phyloP scores from a whole-genome alignment of 345 rosid genomes.

The Dipteronia dyeriana region DNA sequence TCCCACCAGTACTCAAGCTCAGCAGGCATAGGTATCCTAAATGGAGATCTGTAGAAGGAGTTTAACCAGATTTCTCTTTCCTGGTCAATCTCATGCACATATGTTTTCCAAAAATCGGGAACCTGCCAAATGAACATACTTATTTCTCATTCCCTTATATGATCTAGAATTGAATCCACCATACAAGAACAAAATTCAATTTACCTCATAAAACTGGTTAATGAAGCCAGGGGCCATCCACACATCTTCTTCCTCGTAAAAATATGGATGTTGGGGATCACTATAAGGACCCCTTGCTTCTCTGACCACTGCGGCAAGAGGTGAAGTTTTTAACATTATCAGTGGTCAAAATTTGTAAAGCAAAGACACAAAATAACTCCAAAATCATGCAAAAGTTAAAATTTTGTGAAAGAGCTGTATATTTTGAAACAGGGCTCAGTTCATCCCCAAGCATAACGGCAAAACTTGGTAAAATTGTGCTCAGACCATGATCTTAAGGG shows the following conservation, averaged over 20 bases:
- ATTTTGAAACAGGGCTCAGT: background rate
- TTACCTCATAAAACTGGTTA: slow-evolving; percentile 83
- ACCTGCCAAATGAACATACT: slow-evolving; percentile 49
- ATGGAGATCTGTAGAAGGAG: slow-evolving; percentile 88
- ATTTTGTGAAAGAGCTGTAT: background rate
- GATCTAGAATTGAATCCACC: slow-evolving; percentile 10
- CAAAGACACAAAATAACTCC: background rate
- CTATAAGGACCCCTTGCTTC: slow-evolving; percentile 87
- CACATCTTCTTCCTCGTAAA: slow-evolving; percentile 89
- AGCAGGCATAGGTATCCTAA: slow-evolving; percentile 93
- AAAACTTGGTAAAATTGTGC: background rate
- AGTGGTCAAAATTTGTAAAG: background rate
- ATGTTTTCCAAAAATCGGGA: slow-evolving; percentile 92
- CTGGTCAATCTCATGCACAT: slow-evolving; percentile 80
- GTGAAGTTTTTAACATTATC: background rate
- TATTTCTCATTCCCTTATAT: slow-evolving; percentile 17
- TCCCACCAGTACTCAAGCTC: slow-evolving; percentile 98
- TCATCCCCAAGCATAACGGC: background rate
- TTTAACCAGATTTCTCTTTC: slow-evolving; percentile 96
- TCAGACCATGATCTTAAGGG: background rate
- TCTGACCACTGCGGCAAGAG: slow-evolving; percentile 70
- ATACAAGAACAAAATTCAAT: slow-evolving; percentile 22
- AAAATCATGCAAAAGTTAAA: background rate
- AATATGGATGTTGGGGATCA: slow-evolving; percentile 92
- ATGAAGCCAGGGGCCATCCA: slow-evolving; percentile 99